A percentile compares a stretch with the other conserved stretches of the same genome.
These are phyloP conservation scores for Pichia pseudocactophila DNA, from an alignment of 805 yeast genomes.

Conservation along the genomic window DNA sequence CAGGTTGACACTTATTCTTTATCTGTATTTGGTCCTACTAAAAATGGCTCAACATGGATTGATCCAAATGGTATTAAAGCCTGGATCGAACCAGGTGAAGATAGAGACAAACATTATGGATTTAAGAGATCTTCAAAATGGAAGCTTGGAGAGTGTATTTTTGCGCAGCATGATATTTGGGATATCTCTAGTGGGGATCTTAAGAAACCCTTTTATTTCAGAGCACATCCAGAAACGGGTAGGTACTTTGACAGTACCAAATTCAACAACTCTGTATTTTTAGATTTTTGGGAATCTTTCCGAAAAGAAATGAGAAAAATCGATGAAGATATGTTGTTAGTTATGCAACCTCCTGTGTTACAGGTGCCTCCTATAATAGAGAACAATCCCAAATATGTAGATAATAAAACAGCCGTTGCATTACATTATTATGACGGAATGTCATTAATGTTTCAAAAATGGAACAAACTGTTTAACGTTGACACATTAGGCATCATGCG, in stretches of 20 bases:
- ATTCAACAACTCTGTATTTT: conserved; percentile 58
- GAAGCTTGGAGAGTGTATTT: conserved; percentile 69
- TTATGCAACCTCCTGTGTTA: conserved; percentile 78
- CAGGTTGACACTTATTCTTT: conserved; percentile 64
- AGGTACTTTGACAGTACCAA: conserved; percentile 37
- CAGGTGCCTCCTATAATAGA: conserved; percentile 63
- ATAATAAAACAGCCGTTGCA: conserved; percentile 58
- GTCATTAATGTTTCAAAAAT: conserved; percentile 82
- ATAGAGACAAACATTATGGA: conserved; percentile 56
- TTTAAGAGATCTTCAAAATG: conserved; percentile 59
- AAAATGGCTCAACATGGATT: conserved; percentile 43
- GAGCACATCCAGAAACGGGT: conserved; percentile 30
- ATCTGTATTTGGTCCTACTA: conserved; percentile 68
- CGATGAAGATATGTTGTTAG: conserved; percentile 40
- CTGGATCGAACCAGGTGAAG: conserved; percentile 49
- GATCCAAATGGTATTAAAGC: conserved; percentile 62
- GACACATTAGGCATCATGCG: conserved; percentile 86
- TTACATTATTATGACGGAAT: conserved; percentile 95
- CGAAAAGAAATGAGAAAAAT: conserved; percentile 39
- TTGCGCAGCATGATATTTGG: conserved; percentile 81
- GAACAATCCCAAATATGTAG: conserved; percentile 41
- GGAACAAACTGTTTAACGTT: conserved; percentile 78
- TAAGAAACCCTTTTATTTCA: conserved; percentile 45
- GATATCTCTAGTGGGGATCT: conserved; percentile 33
- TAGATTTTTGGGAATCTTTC: conserved; percentile 49